Base-by-base conservation (phyloP, 2,329 filamentous ascomycete genomes). In the Sporothrix inflata region DNA sequence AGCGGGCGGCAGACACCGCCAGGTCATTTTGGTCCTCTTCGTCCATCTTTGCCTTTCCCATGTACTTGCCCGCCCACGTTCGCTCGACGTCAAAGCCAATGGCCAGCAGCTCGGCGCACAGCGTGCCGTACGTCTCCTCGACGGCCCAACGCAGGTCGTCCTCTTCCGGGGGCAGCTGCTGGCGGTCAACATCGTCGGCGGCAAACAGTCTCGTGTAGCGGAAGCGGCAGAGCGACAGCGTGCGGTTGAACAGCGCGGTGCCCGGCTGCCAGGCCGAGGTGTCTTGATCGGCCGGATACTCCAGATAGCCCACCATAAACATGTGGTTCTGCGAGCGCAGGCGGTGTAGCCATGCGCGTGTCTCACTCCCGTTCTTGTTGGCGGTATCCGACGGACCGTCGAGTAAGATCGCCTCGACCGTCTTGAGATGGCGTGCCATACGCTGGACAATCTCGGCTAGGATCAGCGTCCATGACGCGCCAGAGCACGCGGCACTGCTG, bases 401-500 rank as follows among this genome's bases (percentile, higher is more conserved):
- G 38, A 60, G 24, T 81, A 76, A 4, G 76, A 77, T 19, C 77
- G 74, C 16, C 42, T 79, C 76, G 40, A 84, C 75, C 51, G 77
- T 77, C 67, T 78, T 77, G 30, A 84, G 71, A 40, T 80, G 78
- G 12, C 71, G 74, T 1, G 80, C 80, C 69, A 82, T 83, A 14
- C 77, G 78, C 70, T 81, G 80, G 53, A 85, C 80, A 55, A 86
- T 83, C 67, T 83, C 82, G 45, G 81, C 79, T 8, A 80, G 77
- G n/a, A 83, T 79, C 4, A 78, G 73, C 1, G 77, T 74, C 85
- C 84, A 86, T 72, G 85, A 82, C n/a, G 83, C 80, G 3, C 82
- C 83, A 19, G 80, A 80, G 74, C 84, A 82, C 34, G 74, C 71
- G 0, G 72, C 74, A 16, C 12, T 21, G 12, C 30, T 7, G 12